Evolutionary conservation across 73 alveolate genomes (phyloP).

Genomic region (Tetrahymena borealis): DNA sequence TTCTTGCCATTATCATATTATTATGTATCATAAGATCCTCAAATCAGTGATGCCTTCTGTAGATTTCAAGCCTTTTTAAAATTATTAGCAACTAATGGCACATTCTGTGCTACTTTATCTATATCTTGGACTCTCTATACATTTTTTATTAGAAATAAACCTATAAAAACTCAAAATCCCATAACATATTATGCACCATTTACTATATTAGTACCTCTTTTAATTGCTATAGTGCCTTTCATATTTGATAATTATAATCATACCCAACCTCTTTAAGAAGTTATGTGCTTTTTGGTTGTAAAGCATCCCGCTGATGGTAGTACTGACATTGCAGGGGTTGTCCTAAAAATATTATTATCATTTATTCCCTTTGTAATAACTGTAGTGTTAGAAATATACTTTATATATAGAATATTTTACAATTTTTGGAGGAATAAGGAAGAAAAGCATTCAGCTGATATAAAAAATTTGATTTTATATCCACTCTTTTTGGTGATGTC

Average conservation of each 20-base stretch:
- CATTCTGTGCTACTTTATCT: background rate
- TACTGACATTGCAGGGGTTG: background rate
- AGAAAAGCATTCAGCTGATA: background rate
- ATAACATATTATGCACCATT: background rate
- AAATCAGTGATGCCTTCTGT: background rate
- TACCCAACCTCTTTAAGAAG: background rate
- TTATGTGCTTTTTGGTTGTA: background rate
- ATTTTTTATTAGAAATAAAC: background rate
- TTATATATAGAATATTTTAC: background rate
- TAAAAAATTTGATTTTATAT: background rate
- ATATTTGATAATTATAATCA: background rate
- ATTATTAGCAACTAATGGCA: background rate
- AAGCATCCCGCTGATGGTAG: background rate
- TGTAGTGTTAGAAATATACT: background rate
- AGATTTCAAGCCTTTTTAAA: background rate
- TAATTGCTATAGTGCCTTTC: background rate
- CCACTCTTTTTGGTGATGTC: background rate
- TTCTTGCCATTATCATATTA: background rate
- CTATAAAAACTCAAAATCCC: background rate
- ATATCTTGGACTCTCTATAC: background rate
- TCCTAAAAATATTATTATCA: background rate
- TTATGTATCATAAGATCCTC: background rate
- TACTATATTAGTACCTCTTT: background rate
- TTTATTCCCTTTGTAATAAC: background rate
- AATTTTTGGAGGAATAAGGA: background rate